Percentiles rank a stretch among this genome's conserved stretches.
These are phyloP conservation scores for Candida boleticola DNA, from an alignment of 805 yeast species.

Conservation along the genomic window DNA sequence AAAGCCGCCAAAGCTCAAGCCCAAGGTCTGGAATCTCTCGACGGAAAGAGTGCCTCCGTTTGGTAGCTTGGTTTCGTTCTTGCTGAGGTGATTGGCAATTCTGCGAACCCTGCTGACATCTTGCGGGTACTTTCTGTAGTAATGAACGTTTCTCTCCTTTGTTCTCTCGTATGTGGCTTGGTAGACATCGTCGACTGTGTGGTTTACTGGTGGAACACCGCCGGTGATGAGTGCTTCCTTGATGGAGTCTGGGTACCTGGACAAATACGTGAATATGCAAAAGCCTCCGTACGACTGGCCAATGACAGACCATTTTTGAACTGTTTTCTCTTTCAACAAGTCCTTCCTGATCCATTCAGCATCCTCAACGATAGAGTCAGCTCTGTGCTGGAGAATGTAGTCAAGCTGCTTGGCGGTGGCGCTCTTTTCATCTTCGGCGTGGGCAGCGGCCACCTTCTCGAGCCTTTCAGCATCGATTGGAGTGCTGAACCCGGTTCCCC, in stretches of 20 bases:
- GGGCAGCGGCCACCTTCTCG: constrained; percentile 14
- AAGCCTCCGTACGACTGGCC: constrained; percentile 63
- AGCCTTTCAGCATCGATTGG: constrained; percentile 35
- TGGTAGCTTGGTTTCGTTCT: constrained; percentile 38
- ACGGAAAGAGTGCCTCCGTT: constrained; percentile 49
- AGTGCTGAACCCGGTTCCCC: constrained; percentile 60
- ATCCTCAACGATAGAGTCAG: constrained; percentile 52
- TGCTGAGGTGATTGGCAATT: constrained; percentile 33
- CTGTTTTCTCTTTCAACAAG: constrained; percentile 23
- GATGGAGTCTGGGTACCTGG: constrained; percentile 41
- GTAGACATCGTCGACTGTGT: constrained; percentile 48
- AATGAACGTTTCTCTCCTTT: constrained; percentile 46
- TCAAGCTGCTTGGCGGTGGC: no score
- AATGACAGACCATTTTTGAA: constrained; percentile 46
- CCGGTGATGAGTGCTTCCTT: constrained; percentile 51
- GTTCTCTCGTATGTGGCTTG: constrained; percentile 46
- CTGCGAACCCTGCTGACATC: constrained; percentile 38
- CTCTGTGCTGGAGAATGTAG: constrained; percentile 47
- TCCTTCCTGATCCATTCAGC: constrained; percentile 43
- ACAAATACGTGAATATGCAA: constrained; percentile 47
- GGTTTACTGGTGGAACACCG: constrained; percentile 55
- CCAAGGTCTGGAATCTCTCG: constrained; percentile 53
- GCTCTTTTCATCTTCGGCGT: constrained; percentile 10
- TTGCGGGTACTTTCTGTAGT: constrained; percentile 47
- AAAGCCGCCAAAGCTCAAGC: constrained; percentile 48